phyloP scores from a whole-genome alignment of 2,329 filamentous ascomycete species.

The Xylaria sp. region DNA sequence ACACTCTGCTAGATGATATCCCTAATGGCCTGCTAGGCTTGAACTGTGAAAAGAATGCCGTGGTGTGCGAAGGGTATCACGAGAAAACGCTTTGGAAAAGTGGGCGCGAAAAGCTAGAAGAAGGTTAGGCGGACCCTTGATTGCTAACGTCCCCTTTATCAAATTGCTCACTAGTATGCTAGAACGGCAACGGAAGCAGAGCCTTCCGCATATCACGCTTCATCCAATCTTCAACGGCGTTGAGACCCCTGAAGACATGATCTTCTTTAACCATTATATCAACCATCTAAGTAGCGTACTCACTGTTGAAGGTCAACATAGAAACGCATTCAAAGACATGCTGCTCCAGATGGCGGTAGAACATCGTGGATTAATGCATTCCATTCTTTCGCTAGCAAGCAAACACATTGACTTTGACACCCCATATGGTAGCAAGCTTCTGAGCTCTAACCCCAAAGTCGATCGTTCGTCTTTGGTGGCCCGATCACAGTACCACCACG shows the following conservation, averaged over 20 bases:
- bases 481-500: slow-evolving; percentile 66
- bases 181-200: slow-evolving; percentile 63
- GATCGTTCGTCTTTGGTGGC: slow-evolving; percentile 59
- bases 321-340: slow-evolving; percentile 87
- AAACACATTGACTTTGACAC: slow-evolving; percentile 75
- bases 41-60: slow-evolving; percentile 93
- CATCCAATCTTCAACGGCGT: slow-evolving; percentile 81
- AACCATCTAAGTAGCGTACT: slow-evolving; percentile 82
- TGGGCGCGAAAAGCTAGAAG: slow-evolving; percentile 79
- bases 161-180: slow-evolving; percentile 39
- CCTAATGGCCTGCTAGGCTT: slow-evolving; percentile 64
- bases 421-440: slow-evolving; percentile 64
- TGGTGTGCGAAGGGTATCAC: slow-evolving; percentile 90
- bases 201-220: slow-evolving; percentile 65
- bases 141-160: slow-evolving; percentile 4
- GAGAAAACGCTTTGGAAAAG: slow-evolving; percentile 89
- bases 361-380: slow-evolving; percentile 89
- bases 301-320: slow-evolving; percentile 82
- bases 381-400: slow-evolving; percentile 83
- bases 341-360: slow-evolving; percentile 83
- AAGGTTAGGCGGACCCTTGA: slow-evolving; percentile 59
- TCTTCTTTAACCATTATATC: slow-evolving; percentile 86
- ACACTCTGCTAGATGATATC: not conserved
- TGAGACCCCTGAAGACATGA: slow-evolving; percentile 80
- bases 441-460: slow-evolving; percentile 62